Conservation (phyloP, 1,139 yeast species). For the Oligophagozyma castellii region DNA sequence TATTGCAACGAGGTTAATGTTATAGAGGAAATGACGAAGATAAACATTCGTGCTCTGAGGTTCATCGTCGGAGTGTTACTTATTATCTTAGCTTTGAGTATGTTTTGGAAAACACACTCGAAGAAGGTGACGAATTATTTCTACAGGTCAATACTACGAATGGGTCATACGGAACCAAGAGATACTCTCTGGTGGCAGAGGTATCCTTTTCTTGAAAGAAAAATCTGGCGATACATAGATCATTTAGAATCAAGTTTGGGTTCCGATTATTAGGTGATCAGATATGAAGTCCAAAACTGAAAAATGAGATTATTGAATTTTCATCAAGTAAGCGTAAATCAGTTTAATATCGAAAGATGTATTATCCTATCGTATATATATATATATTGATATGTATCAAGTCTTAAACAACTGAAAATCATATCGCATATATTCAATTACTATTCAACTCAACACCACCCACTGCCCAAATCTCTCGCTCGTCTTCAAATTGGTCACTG, state of each 20-base stretch:
- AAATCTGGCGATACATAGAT: conserved; percentile 1
- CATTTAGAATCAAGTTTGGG: too few species aligned
- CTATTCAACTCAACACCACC: conserved; percentile 44
- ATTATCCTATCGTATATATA: background rate
- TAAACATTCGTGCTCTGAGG: too few species aligned
- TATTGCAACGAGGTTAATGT: too few species aligned
- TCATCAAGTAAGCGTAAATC: too few species aligned
- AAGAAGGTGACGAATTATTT: too few species aligned
- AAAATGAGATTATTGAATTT: conserved; percentile 1
- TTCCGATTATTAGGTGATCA: too few species aligned
- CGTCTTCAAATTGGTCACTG: conserved; percentile 80
- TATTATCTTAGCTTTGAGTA: too few species aligned
- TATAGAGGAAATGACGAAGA: too few species aligned
- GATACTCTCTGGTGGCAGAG: conserved; percentile 2
- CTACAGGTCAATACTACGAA: background rate
- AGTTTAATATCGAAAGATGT: background rate
- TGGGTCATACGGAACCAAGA: background rate
- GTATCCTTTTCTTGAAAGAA: conserved; percentile 1
- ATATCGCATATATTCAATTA: conserved; percentile 1
- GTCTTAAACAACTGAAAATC: conserved; percentile 6
- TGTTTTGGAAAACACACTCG: too few species aligned
- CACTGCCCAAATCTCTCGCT: conserved; percentile 75
- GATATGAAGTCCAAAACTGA: too few species aligned
- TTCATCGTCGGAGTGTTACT: too few species aligned
- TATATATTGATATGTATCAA: conserved; percentile 1